Conservation (phyloP, 306 rosid species). For the Begonia masoniana region DNA sequence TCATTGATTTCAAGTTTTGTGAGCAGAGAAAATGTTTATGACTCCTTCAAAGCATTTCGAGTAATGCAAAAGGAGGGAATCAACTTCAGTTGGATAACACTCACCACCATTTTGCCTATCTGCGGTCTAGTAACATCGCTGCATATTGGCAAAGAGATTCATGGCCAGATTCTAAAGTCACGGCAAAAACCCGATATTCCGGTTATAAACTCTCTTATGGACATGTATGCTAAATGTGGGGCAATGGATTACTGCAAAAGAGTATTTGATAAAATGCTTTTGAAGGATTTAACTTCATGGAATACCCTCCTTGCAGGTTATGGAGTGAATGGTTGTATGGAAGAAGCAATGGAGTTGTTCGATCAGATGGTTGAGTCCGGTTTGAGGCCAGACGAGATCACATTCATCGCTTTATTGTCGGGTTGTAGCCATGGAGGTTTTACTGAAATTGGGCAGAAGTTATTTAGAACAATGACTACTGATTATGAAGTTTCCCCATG, state of each 20-base stretch:
- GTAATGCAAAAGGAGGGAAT: conserved; percentile 36
- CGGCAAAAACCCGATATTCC: conserved; percentile 29
- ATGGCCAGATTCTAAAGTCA: conserved; percentile 45
- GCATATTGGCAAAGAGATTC: conserved; percentile 45
- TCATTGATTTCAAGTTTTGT: conserved; percentile 33
- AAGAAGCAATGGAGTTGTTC: conserved; percentile 29
- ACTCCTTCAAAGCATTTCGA: conserved; percentile 28
- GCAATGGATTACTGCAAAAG: conserved; percentile 31
- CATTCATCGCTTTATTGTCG: conserved; percentile 37
- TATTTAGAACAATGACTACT: conserved; percentile 24
- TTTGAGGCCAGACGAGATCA: conserved; percentile 30
- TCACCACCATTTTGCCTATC: conserved; percentile 27
- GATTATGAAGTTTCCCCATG: conserved; percentile 23
- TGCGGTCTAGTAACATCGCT: conserved; percentile 42
- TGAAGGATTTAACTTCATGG: conserved; percentile 45
- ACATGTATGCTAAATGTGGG: conserved; percentile 60
- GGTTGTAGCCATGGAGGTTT: conserved; percentile 52
- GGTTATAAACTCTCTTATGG: conserved; percentile 35
- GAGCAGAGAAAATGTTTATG: conserved; percentile 12
- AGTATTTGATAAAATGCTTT: conserved; percentile 27
- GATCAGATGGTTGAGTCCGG: conserved; percentile 22
- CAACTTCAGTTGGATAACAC: conserved; percentile 48
- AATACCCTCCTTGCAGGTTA: conserved; percentile 42
- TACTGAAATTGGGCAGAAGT: conserved; percentile 20
- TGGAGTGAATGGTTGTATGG: conserved; percentile 33